Conservation (phyloP, 768 basidiomycete genomes). For the Boletales sp. region DNA sequence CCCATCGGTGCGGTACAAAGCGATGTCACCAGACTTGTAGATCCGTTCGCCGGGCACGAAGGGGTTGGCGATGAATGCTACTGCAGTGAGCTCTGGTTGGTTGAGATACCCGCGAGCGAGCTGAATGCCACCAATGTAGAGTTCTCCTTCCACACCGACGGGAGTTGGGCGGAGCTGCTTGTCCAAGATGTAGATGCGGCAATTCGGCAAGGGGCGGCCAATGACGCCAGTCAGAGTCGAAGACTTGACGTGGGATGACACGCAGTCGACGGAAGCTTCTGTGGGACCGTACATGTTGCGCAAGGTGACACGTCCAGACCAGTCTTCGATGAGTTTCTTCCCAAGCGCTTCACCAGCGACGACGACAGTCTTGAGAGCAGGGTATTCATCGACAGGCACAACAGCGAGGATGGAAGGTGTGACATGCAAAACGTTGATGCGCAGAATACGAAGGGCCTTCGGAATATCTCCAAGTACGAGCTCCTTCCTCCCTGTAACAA, state of each 20-base stretch:
- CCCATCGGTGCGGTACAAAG: constrained; percentile 25
- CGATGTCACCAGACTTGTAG: constrained; percentile 32
- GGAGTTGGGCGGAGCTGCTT: constrained; percentile 25
- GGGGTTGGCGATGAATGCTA: constrained; percentile 28
- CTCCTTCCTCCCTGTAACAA: constrained; percentile 22
- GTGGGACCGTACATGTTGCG: constrained; percentile 35
- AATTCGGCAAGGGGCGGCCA: constrained; percentile 30
- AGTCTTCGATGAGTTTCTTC: constrained; percentile 23
- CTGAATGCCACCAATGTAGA: constrained; percentile 20
- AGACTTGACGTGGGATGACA: constrained; percentile 23
- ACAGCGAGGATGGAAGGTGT: constrained; percentile 30
- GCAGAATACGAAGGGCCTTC: constrained; percentile 25
- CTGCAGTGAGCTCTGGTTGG: constrained; percentile 25
- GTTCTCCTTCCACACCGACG: constrained; percentile 26
- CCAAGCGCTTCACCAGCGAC: constrained; percentile 23
- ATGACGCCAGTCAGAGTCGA: constrained; percentile 21
- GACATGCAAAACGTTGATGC: constrained; percentile 23
- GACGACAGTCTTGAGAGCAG: constrained; percentile 26
- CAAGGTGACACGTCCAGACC: constrained; percentile 22
- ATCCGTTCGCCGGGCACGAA: constrained; percentile 28
- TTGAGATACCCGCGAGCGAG: constrained; percentile 22
- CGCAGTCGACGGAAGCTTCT: constrained; percentile 29
- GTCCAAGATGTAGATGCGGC: constrained; percentile 28
- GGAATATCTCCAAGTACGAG: constrained; percentile 29
- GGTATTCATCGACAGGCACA: constrained; percentile 23